Base-by-base conservation (phyloP, 1,284 basidiomycete genomes). In the Apiotrichum porosum region DNA sequence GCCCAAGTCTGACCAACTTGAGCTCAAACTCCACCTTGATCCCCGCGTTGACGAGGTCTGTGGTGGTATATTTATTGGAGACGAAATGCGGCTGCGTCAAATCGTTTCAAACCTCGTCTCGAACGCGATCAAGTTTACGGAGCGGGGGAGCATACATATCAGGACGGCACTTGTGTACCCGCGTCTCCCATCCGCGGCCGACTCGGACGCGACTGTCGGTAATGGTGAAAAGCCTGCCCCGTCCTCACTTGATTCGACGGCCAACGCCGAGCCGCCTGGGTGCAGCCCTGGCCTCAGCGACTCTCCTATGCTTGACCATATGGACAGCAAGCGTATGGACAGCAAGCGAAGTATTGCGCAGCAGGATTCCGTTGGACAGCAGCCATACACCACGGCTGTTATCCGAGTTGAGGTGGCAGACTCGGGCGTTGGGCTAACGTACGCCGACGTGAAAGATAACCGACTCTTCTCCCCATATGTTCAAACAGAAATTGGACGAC, bases 371-470 rank as follows among this genome's bases (percentile, higher is more conserved):
- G 12, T 1, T 3, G 4, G 21, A 19, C 3, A 22, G 6, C 2
- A 10, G 22, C 26, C 28, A 14, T 21, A 43, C 33, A 12, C n/a
- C 34, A 62, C 64, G 41, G 70, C 60, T 26, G 63, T 89, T 32
- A 84, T 90, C 14, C 76, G 88, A 49, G 85, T 90, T 36, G 87
- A 90, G 66, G 79, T 91, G 6, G 77, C 79, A 9, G 88, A 90
- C 68, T 90, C 87, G 0, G 88, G 88, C 22, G 82, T 77, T 54
- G 89, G 86, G 2, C 85, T 91, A 56, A 78, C 78, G 34, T 65
- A 77, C 37, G 76, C 77, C 57, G 89, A 92, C 68, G 82, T 92
- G 70, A 76, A 79, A 0, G 80, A 85, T 45, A 65, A 69, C 34
- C 61, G 65, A 1, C 55, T 72, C 18, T 72, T 72, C 60, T 71